phyloP scores from a whole-genome alignment of 2,329 filamentous ascomycete genomes.

The Rhynchosporium secalis region DNA sequence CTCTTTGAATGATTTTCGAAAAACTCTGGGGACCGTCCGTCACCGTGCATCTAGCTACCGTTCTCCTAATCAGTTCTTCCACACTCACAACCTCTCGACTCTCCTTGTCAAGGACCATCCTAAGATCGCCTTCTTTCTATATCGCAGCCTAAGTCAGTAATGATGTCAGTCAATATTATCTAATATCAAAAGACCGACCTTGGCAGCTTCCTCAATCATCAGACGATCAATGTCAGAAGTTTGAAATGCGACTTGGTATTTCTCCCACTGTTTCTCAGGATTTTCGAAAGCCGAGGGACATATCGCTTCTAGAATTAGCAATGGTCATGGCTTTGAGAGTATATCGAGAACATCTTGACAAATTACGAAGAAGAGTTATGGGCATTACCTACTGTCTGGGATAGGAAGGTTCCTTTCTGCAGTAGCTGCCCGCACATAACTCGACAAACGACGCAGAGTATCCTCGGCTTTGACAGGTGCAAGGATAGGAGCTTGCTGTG shows the following conservation, averaged over 20 bases:
- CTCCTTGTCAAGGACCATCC: conserved; percentile 51
- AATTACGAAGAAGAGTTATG: not conserved
- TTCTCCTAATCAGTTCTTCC: conserved; percentile 56
- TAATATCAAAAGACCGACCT: conserved; percentile 19
- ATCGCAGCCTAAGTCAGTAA: not conserved
- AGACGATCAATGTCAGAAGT: conserved; percentile 24
- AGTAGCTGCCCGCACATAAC: not conserved
- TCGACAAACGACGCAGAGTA: not conserved
- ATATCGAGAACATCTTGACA: no score
- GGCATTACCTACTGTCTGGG: not conserved
- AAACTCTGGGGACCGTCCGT: no score
- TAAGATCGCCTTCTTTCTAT: conserved; percentile 22
- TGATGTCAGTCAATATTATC: not conserved
- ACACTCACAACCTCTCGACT: conserved; percentile 62
- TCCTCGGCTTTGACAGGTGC: not conserved
- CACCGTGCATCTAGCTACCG: not conserved
- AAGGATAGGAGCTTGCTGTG: not conserved
- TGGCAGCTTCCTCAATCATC: conserved; percentile 25
- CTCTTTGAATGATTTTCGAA: no score
- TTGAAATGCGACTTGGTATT: conserved; percentile 15
- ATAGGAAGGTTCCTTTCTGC: not conserved
- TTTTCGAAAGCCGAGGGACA: not conserved
- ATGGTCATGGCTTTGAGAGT: no score
- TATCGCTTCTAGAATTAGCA: no score
- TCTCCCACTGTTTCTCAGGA: conserved; percentile 16